Base-by-base conservation (phyloP, 2,329 filamentous ascomycete genomes). In the Cercospora sp. region DNA sequence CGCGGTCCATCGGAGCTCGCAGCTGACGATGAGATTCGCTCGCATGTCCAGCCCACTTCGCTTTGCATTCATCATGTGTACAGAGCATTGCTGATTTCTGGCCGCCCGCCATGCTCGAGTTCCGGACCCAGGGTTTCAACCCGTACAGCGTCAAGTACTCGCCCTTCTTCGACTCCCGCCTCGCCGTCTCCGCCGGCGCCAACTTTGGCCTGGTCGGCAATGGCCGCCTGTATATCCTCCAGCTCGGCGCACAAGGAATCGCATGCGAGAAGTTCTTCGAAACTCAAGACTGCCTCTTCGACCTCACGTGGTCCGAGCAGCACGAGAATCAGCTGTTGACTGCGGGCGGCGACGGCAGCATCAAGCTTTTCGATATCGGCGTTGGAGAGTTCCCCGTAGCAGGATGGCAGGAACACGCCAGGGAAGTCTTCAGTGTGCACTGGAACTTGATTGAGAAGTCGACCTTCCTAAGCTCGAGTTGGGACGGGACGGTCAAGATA, bases 151-250 rank as follows among this genome's bases (percentile, higher is more conserved):
- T 97, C 81, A 97, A 97, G 82, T 99, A 98, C 85, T 98, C 94
- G 66, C 95, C 95, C 6, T 99, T 97, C 84, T 97, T 96, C 83
- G 95, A 98, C 83, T 95, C 92, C 73, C 90, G 94, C 71, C 89
- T 99, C 72, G 94, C 94, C 66, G 93, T 97, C 75, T 92, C 92
- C 32, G 87, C 91, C 1, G 91, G 93, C n/a, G 89, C 94, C 71
- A 98, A 99, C 84, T 99, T 95, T 82, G 95, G 95, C 45, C 91
- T 99, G 45, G 94, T 99, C 40, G 95, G 95, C 59, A 99, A 99
- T 83, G 95, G 95, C 10, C 89, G 94, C 53, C 82, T 98, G 0
- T 98, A 92, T 77, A 89, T 94, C 67, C 85, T 98, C 28, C 91
- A 90, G 32, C 82, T 99, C 71, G 96, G 93, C 3, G 86, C 92